These are phyloP conservation scores for Lactifluus subvellereus DNA, from an alignment of 768 basidiomycete genomes.

Conservation along the genomic window DNA sequence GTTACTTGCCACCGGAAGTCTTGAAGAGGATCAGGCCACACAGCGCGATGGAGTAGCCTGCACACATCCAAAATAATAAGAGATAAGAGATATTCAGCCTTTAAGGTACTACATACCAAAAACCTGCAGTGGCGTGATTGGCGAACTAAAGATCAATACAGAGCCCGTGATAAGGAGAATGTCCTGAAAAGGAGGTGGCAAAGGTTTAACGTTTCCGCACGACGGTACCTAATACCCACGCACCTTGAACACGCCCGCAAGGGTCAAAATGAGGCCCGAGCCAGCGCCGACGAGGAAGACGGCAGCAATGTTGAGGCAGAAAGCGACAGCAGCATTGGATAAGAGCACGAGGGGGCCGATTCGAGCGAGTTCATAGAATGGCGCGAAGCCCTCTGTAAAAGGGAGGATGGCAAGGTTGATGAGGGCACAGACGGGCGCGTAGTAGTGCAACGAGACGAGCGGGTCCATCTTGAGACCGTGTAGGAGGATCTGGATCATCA, in stretches of 20 bases:
- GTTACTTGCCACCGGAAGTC: conserved; percentile 58
- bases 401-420: conserved; percentile 85
- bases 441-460: conserved; percentile 91
- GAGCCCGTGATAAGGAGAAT: conserved; percentile 92
- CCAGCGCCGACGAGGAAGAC: conserved; percentile 90
- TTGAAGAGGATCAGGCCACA: conserved; percentile 83
- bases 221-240: conserved; percentile 18
- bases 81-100: not conserved
- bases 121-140: conserved; percentile 77
- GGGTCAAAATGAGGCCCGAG: conserved; percentile 81
- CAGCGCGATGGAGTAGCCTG: conserved; percentile 85
- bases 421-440: conserved; percentile 88
- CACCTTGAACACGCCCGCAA: conserved; percentile 92
- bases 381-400: conserved; percentile 87
- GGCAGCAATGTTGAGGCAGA: conserved; percentile 86
- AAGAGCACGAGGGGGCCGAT: conserved; percentile 56
- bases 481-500: conserved; percentile 92
- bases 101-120: conserved; percentile 46
- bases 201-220: not conserved
- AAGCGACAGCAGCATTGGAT: conserved; percentile 82
- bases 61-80: not conserved
- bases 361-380: conserved; percentile 65
- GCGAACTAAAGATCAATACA: conserved; percentile 77
- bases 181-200: conserved; percentile 44
- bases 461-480: conserved; percentile 99